Conservation (phyloP, 495 filamentous ascomycete species). For the Jackrogersella minutella region DNA sequence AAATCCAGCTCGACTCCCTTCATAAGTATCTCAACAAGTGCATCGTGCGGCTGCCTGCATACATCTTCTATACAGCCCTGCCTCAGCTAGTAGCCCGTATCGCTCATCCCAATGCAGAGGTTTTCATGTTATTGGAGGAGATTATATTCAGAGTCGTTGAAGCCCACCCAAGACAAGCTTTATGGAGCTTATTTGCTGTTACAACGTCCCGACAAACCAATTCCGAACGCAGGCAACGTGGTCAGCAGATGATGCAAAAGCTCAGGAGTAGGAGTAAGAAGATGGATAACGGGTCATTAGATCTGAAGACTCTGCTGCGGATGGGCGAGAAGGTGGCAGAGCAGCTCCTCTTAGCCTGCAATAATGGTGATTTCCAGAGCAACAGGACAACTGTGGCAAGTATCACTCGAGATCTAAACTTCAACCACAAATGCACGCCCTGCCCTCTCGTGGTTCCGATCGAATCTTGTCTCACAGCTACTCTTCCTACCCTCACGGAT, state of each 20-base stretch:
- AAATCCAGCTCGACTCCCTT: conserved; percentile 71
- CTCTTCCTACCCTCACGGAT: conserved; percentile 77
- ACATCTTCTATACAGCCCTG: conserved; percentile 89
- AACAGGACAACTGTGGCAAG: conserved; percentile 72
- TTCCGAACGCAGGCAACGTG: conserved; percentile 64
- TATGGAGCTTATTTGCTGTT: conserved; percentile 91
- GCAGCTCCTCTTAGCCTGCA: conserved; percentile 81
- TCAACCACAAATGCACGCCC: conserved; percentile 83
- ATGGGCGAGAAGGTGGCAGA: conserved; percentile 85
- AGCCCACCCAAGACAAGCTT: conserved; percentile 84
- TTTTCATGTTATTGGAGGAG: conserved; percentile 74
- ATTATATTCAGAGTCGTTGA: conserved; percentile 85
- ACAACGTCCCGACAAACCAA: conserved; percentile 57
- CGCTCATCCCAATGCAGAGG: conserved; percentile 77
- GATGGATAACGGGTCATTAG: conserved; percentile 45
- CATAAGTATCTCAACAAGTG: conserved; percentile 78
- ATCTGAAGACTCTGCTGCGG: conserved; percentile 75
- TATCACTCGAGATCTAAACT: conserved; percentile 76
- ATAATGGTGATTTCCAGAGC: conserved; percentile 72
- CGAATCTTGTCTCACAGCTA: conserved; percentile 83
- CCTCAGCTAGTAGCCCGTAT: conserved; percentile 94
- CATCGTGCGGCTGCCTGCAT: conserved; percentile 77
- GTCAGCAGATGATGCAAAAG: conserved; percentile 56
- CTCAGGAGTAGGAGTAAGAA: conserved; percentile 49
- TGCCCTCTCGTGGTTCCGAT: conserved; percentile 87